Evolutionary conservation across 2,329 filamentous ascomycete species (phyloP).

Genomic region (Trichophaea hybrida): DNA sequence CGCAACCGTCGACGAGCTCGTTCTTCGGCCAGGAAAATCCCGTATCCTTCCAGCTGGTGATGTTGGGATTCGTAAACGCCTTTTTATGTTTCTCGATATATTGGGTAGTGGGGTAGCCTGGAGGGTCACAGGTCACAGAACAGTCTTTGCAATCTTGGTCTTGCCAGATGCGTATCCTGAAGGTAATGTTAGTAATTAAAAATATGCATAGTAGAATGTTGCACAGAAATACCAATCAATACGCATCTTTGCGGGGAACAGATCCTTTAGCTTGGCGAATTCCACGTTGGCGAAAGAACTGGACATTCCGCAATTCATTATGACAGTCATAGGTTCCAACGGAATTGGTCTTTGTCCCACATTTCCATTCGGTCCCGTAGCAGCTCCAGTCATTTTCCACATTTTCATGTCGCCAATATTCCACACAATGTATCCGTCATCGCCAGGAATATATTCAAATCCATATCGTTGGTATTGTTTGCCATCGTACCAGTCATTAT

Average conservation of each 20-base stretch:
- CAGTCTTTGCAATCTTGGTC: slow-evolving; percentile 46
- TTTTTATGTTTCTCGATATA: slow-evolving; percentile 50
- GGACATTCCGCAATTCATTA: slow-evolving; percentile 59
- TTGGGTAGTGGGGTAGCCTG: slow-evolving; percentile 49
- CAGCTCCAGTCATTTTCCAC: slow-evolving; percentile 46
- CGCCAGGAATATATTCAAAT: slow-evolving; percentile 49
- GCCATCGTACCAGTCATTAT: slow-evolving; percentile 53
- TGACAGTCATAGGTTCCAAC: slow-evolving; percentile 50
- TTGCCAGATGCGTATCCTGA: slow-evolving; percentile 50
- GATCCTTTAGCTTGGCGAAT: slow-evolving; percentile 39
- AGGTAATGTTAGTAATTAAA: background rate
- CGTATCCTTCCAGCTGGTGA: slow-evolving; percentile 40
- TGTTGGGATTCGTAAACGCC: slow-evolving; percentile 49
- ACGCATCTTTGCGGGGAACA: slow-evolving; percentile 50
- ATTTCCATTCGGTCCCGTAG: slow-evolving; percentile 55
- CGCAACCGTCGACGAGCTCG: slow-evolving; percentile 44
- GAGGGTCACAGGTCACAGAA: slow-evolving; percentile 52
- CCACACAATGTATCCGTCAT: slow-evolving; percentile 49
- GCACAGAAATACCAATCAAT: slow-evolving; percentile 42
- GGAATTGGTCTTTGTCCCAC: slow-evolving; percentile 51
- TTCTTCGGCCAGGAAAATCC: slow-evolving; percentile 48
- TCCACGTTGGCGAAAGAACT: slow-evolving; percentile 50
- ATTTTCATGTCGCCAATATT: slow-evolving; percentile 50
- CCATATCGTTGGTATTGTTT: slow-evolving; percentile 48
- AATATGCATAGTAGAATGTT: background rate